Evolutionary conservation across 352 stramenopile species (phyloP).

Genomic region (Phytophthora idaei): DNA sequence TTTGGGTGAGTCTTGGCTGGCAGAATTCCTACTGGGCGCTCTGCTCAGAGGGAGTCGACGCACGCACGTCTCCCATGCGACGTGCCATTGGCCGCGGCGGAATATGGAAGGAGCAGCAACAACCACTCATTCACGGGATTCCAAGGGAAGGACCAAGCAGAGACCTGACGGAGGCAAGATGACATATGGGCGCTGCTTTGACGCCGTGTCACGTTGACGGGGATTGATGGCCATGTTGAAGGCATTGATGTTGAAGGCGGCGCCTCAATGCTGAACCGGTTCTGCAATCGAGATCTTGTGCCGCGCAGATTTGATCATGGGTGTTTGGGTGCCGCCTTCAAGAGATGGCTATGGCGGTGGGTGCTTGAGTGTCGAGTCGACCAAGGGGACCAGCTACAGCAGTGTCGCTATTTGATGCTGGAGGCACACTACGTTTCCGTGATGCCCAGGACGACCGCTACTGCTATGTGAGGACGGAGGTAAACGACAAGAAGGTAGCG

Average conservation of each 20-base stretch:
- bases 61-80: slow-evolving; percentile 20
- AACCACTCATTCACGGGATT: slow-evolving; percentile 3
- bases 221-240: slow-evolving; percentile 1
- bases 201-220: too few species aligned
- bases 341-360: too few species aligned
- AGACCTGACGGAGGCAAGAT: neutral
- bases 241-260: slow-evolving; percentile 19
- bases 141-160: neutral
- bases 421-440: too few species aligned
- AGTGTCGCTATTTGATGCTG: too few species aligned
- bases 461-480: too few species aligned
- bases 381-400: too few species aligned
- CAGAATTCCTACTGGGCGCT: slow-evolving; percentile 23
- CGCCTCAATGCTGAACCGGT: slow-evolving; percentile 6
- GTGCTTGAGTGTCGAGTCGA: too few species aligned
- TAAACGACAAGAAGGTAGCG: too few species aligned
- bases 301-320: slow-evolving; percentile 17
- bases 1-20: slow-evolving; percentile 6
- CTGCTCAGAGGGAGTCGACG: slow-evolving; percentile 4
- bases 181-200: too few species aligned
- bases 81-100: slow-evolving; percentile 19
- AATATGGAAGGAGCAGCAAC: slow-evolving; percentile 23
- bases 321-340: too few species aligned
- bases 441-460: too few species aligned
- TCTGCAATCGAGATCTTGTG: slow-evolving; percentile 24